These are phyloP conservation scores for Saxophila tyrrhenica DNA, from an alignment of 495 filamentous ascomycete genomes.

Conservation along the genomic window DNA sequence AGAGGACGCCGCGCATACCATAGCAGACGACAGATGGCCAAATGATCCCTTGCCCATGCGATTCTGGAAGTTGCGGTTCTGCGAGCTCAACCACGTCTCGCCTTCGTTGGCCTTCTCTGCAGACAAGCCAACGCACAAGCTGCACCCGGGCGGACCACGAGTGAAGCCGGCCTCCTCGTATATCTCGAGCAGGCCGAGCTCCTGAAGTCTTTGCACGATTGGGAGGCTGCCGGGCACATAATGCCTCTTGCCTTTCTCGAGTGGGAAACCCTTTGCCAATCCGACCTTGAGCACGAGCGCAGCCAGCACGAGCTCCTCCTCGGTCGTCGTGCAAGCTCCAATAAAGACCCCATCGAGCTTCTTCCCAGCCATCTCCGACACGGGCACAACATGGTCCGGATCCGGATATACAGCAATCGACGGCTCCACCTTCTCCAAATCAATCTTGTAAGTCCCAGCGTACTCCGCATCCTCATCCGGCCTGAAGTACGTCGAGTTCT, in stretches of 20 bases:
- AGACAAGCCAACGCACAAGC: background rate
- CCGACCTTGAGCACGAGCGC: background rate
- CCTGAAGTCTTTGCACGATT: background rate
- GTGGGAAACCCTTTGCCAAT: background rate
- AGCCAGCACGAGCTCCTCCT: background rate
- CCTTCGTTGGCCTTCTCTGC: background rate
- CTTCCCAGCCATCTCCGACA: background rate
- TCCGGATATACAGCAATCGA: background rate
- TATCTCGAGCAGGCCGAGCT: background rate
- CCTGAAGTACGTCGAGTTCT: background rate
- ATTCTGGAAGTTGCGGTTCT: background rate
- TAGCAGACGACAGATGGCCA: background rate
- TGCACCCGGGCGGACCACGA: background rate
- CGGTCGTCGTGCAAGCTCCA: background rate
- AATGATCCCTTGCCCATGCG: background rate
- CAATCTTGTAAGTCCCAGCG: background rate
- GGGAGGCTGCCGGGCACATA: background rate
- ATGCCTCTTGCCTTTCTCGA: background rate
- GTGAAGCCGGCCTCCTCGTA: background rate
- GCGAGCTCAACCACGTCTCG: background rate
- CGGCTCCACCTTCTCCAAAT: background rate
- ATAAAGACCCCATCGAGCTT: background rate
- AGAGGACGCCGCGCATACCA: background rate
- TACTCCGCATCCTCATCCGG: background rate
- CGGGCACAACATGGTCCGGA: background rate